A percentile compares a stretch with the other conserved stretches of the same genome.
Evolutionary conservation across 2,329 filamentous ascomycete genomes (phyloP).

Genomic region (Alternaria novae-zelandiae): DNA sequence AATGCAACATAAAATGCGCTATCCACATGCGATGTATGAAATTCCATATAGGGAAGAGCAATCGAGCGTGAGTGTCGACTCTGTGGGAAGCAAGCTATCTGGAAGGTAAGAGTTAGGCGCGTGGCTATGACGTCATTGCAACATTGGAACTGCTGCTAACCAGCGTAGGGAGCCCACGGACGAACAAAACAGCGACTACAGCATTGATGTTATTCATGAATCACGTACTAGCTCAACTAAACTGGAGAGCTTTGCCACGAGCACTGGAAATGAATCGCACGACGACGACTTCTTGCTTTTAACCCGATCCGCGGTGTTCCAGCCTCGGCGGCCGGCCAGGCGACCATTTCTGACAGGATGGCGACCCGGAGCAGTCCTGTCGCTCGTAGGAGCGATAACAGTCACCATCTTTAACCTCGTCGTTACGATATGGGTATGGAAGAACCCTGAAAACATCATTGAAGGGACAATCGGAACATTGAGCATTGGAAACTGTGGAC

Average conservation of each 20-base stretch:
- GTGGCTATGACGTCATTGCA: neutral
- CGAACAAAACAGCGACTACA: neutral
- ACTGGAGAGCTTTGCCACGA: neutral
- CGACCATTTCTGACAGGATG: neutral
- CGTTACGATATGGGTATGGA: neutral
- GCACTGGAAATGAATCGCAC: neutral
- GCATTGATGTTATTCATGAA: neutral
- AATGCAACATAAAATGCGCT: neutral
- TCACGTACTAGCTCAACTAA: neutral
- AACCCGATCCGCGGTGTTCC: neutral
- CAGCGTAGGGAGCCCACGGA: neutral
- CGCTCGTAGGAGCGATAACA: neutral
- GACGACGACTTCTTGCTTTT: neutral
- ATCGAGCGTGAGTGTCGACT: neutral
- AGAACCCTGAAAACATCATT: neutral
- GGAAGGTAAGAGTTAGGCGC: neutral
- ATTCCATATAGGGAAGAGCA: neutral
- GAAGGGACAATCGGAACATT: neutral
- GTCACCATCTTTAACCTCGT: neutral
- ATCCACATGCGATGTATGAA: neutral
- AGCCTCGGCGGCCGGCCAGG: neutral
- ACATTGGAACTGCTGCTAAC: neutral
- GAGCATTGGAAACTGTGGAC: neutral
- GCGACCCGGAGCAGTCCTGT: neutral
- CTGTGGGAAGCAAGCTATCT: neutral